Base-by-base conservation (phyloP, 2,329 filamentous ascomycete genomes). In the Talaromyces albobiverticillius region DNA sequence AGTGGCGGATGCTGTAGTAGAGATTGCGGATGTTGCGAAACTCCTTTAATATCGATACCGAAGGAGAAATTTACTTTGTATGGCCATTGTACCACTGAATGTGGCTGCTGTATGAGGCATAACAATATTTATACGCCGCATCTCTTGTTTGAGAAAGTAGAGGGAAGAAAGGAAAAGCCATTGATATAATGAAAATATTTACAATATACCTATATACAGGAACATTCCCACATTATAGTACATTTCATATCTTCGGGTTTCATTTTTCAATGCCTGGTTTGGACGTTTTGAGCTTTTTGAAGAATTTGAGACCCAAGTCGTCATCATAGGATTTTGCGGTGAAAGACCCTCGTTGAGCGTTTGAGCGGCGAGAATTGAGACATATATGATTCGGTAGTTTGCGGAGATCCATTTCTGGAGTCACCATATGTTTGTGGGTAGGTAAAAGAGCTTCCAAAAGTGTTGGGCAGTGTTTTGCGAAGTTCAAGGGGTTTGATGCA, bases 1-100 rank as follows among this genome's bases (percentile, higher is more conserved):
- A 40, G 18, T 31, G 47, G 47, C 7, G 36, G 47, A 22, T 50
- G 47, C 47, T 50, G 47, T 26, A n/a, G 23, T 50, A n/a, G 36
- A 26, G 32, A 42, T 13, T 50, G 36, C 40, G 47, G 34, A 8
- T 42, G 47, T 32, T 50, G 47, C 18, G 47, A 50, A 42, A 31
- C 13, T 18, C 47, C 36, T 41, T 23, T 50, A 11, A 22, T 29
- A 13, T 29, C 16, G 26, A 20, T 13, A 13, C 16, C 26, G 34
- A 50, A 41, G 14, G 18, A 42, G 36, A 38, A 41, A 6, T 16
- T 23, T 10, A 38, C 16, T 4, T 7, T 42, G 36, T 50, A 50
- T 50, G 47, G 5, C 16, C 36, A 50, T 25, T 50, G 36, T 18
- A 50, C 47, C 25, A 13, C 23, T 14, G 47, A 50, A 26, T 50